These are phyloP conservation scores for Lipomyces sp. DNA, from an alignment of 805 yeast species.

Conservation along the genomic window DNA sequence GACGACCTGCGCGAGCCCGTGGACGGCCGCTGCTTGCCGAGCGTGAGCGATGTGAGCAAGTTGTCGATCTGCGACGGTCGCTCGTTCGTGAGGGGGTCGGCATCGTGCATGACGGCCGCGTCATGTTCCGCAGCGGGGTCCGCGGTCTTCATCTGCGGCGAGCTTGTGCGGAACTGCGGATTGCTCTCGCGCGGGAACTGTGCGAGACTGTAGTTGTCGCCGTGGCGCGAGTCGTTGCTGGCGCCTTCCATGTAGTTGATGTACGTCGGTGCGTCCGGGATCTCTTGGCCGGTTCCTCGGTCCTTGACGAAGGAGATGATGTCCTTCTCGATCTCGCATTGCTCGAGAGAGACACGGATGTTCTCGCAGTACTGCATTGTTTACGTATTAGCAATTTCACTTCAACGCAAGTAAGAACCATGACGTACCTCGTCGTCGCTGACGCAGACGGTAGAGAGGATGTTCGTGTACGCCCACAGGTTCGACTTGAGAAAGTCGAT, in stretches of 20 bases:
- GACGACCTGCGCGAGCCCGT: no score
- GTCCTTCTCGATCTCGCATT: conserved; percentile 61
- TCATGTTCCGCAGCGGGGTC: neutral
- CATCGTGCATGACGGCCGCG: no score
- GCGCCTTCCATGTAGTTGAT: conserved; percentile 55
- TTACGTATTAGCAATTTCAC: no score
- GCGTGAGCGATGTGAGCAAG: conserved; percentile 13
- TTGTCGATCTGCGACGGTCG: no score
- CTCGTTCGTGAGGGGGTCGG: no score
- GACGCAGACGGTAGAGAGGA: conserved; percentile 71
- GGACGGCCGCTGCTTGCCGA: no score
- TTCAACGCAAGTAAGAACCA: no score
- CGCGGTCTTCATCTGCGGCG: neutral
- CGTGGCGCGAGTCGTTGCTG: conserved; percentile 32
- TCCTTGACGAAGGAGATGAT: conserved; percentile 51
- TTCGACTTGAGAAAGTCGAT: conserved; percentile 65
- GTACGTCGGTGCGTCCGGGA: conserved; percentile 57
- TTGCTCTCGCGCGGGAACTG: conserved; percentile 34
- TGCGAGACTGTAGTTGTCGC: conserved; percentile 37
- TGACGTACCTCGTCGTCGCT: conserved; percentile 53
- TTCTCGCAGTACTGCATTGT: conserved; percentile 73
- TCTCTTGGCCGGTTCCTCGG: conserved; percentile 63
- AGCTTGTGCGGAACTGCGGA: conserved; percentile 25
- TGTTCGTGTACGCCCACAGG: conserved; percentile 75
- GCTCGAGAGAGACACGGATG: conserved; percentile 63